phyloP scores from a whole-genome alignment of 768 basidiomycete genomes.

The Hebeloma cylindrosporum region DNA sequence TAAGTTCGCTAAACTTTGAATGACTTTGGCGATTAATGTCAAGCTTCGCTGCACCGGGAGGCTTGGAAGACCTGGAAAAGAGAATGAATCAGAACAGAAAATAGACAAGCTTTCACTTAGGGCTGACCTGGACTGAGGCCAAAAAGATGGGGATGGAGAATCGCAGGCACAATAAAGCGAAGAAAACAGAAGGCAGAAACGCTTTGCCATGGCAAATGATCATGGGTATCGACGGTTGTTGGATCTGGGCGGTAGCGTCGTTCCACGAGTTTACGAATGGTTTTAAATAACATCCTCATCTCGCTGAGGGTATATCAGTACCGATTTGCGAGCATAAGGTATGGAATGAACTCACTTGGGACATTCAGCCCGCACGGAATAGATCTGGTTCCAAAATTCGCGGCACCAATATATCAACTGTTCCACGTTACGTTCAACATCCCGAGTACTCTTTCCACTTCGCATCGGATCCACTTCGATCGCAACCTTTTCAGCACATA shows the following conservation, averaged over 20 bases:
- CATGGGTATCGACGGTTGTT: conserved; percentile 41
- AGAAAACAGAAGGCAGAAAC: conserved; percentile 90
- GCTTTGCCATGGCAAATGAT: conserved; percentile 72
- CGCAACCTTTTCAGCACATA: conserved; percentile 70
- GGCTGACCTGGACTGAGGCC: conserved; percentile 69
- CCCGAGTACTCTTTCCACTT: conserved; percentile 58
- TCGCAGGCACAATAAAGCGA: conserved; percentile 86
- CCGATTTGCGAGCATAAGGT: conserved; percentile 6
- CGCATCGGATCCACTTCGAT: conserved; percentile 84
- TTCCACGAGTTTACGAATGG: conserved; percentile 73
- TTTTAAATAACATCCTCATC: conserved; percentile 66
- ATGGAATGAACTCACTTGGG: conserved; percentile 55
- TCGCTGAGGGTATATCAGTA: conserved; percentile 49
- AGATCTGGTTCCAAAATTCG: conserved; percentile 81
- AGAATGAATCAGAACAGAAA: conserved; percentile 7
- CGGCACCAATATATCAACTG: conserved; percentile 75
- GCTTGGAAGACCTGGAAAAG: conserved; percentile 58
- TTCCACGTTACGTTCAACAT: conserved; percentile 66
- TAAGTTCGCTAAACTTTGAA: conserved; percentile 86
- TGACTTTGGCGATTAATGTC: conserved; percentile 83
- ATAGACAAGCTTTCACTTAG: neutral
- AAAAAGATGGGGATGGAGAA: conserved; percentile 85
- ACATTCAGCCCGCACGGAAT: conserved; percentile 68
- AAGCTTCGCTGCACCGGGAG: conserved; percentile 73
- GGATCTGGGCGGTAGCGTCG: conserved; percentile 51